Conservation (phyloP, 176 grass and related monocot genomes). For the Triticum turgidum region DNA sequence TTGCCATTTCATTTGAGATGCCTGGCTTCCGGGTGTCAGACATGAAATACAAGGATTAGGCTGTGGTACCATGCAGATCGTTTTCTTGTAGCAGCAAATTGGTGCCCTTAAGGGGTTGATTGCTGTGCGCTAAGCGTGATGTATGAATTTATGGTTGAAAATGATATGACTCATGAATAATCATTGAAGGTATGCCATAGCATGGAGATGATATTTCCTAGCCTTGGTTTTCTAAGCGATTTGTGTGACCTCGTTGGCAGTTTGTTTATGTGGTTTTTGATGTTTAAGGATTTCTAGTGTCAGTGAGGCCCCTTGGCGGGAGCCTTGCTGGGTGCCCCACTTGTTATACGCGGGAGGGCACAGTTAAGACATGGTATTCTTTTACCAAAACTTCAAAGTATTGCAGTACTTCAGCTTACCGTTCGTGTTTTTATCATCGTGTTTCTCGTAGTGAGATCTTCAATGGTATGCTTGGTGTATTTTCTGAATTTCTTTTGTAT, state of each 20-base stretch:
- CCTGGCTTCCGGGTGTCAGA: constrained; percentile 68
- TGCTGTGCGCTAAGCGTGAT: neutral
- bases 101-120: neutral
- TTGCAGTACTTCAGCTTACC: neutral
- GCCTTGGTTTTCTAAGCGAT: neutral
- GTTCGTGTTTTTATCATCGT: neutral
- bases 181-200: neutral
- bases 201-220: neutral
- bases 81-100: neutral
- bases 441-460: neutral
- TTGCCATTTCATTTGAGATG: constrained; percentile 70
- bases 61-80: neutral
- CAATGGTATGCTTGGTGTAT: neutral
- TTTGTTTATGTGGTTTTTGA: neutral
- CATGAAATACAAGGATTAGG: constrained; percentile 83
- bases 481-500: neutral
- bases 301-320: neutral
- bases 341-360: too few relatives aligned
- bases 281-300: neutral
- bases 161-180: constrained; percentile 16
- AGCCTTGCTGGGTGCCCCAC: too few relatives aligned
- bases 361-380: too few relatives aligned
- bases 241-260: neutral
- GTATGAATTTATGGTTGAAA: neutral
- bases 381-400: neutral